Evolutionary conservation across 1,284 basidiomycete species (phyloP).

Genomic region (Afroboletus lepidellus): DNA sequence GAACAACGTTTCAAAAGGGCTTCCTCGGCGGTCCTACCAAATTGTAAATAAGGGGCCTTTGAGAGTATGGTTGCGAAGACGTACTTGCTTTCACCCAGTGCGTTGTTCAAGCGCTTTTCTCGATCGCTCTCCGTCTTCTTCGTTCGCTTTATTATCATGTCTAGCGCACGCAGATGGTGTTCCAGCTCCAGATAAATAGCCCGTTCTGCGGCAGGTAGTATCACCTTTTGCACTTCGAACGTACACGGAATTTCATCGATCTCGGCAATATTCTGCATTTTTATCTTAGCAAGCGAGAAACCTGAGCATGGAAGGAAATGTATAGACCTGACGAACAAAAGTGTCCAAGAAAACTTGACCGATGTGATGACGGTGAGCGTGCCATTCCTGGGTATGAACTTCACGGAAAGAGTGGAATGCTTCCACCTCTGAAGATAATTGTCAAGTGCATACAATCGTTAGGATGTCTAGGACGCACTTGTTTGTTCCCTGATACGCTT

Average conservation of each 20-base stretch:
- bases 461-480: conserved; percentile 43
- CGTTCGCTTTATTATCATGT: conserved; percentile 82
- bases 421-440: conserved; percentile 66
- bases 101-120: conserved; percentile 82
- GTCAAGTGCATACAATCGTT: conserved; percentile 5
- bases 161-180: conserved; percentile 86
- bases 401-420: conserved; percentile 96
- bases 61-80: conserved; percentile 28
- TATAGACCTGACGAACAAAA: conserved; percentile 80
- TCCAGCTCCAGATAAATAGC: conserved; percentile 96
- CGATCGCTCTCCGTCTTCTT: conserved; percentile 90
- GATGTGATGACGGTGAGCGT: conserved; percentile 78
- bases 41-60: conserved; percentile 9
- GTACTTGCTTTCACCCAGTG: conserved; percentile 86
- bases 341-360: conserved; percentile 84
- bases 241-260: conserved; percentile 92
- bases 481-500: conserved; percentile 83
- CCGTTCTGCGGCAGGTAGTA: conserved; percentile 88
- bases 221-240: conserved; percentile 65
- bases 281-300: conserved; percentile 9
- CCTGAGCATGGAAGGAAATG: background rate
- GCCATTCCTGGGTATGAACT: conserved; percentile 90
- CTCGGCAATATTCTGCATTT: conserved; percentile 86
- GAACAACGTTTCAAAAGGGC: conserved; percentile 91
- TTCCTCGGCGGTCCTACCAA: conserved; percentile 78